These are phyloP conservation scores for Diplodia mutila DNA, from an alignment of 2,329 filamentous ascomycete species.

Conservation along the genomic window DNA sequence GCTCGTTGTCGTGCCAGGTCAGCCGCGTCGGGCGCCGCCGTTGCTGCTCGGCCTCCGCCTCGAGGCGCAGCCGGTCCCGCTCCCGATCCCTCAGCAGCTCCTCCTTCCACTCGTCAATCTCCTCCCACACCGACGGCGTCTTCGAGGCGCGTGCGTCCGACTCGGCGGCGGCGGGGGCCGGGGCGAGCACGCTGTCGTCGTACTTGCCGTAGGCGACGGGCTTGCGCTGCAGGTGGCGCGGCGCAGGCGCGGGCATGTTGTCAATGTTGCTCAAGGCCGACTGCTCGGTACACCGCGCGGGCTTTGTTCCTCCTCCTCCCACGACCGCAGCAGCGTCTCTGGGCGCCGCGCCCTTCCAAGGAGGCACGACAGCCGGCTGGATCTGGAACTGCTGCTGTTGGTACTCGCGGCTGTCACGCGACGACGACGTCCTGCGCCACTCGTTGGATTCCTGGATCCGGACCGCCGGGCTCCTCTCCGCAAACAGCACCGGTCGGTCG, in stretches of 20 bases:
- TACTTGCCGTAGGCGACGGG: background rate
- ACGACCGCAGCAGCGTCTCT: background rate
- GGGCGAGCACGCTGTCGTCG: background rate
- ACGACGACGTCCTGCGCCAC: background rate
- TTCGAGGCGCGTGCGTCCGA: too few species aligned
- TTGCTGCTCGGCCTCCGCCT: background rate
- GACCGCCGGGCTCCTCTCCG: background rate
- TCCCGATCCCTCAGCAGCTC: background rate
- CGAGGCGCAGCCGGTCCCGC: background rate
- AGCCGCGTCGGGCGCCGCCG: background rate
- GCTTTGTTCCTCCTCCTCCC: background rate
- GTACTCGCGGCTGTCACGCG: background rate
- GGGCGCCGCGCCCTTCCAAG: background rate
- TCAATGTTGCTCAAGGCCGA: background rate
- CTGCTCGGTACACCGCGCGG: background rate
- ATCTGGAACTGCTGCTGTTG: background rate
- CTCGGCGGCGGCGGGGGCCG: too few species aligned
- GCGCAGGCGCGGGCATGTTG: background rate
- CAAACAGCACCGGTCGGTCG: background rate
- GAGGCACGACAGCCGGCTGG: background rate
- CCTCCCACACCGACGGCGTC: background rate
- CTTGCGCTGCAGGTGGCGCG: background rate
- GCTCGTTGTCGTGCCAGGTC: too few species aligned
- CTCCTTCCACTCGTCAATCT: background rate
- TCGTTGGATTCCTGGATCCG: background rate